Evolutionary conservation across 2,329 filamentous ascomycete species (phyloP), one percentile per base, ranked within the genome.

Genomic region (Colletotrichum higginsianum): DNA sequence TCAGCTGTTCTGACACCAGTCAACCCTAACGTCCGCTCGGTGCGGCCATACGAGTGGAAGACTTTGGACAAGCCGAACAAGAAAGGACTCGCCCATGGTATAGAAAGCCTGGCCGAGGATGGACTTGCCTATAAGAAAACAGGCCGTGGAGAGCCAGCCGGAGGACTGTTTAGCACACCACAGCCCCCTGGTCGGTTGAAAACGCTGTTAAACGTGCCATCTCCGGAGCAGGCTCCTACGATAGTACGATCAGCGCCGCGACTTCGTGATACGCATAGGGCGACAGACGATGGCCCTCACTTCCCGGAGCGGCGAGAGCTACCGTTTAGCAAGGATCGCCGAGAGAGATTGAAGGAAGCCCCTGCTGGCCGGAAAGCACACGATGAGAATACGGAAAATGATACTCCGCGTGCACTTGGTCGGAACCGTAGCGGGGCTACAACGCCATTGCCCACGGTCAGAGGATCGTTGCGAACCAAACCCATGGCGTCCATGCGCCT

Each of bases 401-500:
- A 42, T n/a, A 53, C 56, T 53, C 30, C 73, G 56, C 55, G 46
- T 18, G 35, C 52, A 44, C 16, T 30, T 53, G 38, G 49, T 66
- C 52, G 47, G 40, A 61, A 50, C 57, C 60, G 52, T 40, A 55
- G 67, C 46, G 56, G 61, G 5, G 16, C 21, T 50, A 69, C 15
- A 4, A 64, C 74, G 49, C 49, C 40, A 66, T 57, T 71, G 65
- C 12, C 63, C 55, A 18, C 74, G 72, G 8, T 46, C 46, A 58
- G 74, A 69, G 84, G 38, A 11, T 21, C 85, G 1, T 85, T 93
- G 18, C 89, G 94, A 60, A 79, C 85, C 12, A 89, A 87, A 61
- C 87, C 90, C 0, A 74, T 90, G 3, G 82, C 85, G 0, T 83
- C 87, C 44, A 86, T 97, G 15, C 83, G 83, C 16, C 83, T 92